Base-by-base conservation (phyloP, 352 stramenopile species). In the Pythium phragmiticola region DNA sequence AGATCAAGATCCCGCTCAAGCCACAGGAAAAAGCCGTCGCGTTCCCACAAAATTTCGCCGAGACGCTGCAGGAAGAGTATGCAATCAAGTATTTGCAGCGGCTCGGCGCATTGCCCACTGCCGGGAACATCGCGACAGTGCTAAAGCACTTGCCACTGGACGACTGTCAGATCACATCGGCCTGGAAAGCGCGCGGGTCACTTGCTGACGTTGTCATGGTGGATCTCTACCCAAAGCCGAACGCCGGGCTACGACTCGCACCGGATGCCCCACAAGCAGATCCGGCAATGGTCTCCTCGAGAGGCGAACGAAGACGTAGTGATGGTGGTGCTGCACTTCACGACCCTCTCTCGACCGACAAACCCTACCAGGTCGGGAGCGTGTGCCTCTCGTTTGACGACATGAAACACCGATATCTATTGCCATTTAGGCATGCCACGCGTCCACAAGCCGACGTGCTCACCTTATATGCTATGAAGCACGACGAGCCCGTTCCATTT, bases 301-400 rank as follows among this genome's bases (percentile, higher is more conserved):
- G 11, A 36, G 66, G 58, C 45, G 57, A 8, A 7, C 12, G 8
- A 19, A 8, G 7, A 19, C 19, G 30, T 21, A 4, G 5, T 12
- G 14, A 23, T 16, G 8, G 2, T 48, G 2, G 14, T 48, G 6
- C n/a, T 23, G 9, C 21, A 63, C 7, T 7, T 13, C 16, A 33
- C n/a, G 57, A 66, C 30, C 3, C 57, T 3, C 37, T 70, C 2
- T 26, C 48, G 57, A 48, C 33, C 3, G 21, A 41, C 42, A 74
- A 73, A 17, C 26, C 57, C 14, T 92, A 78, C 57, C 70, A 68
- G 19, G 65, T 88, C 28, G 83, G 79, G 1, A 57, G 72, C 4
- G 76, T 92, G 8, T 76, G 67, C 51, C 74, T 87, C 57, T 80
- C 79, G 23, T 92, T 92, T 46, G 74, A 90, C 46, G 83, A 90